Conservation (phyloP, 192 early-diverging fungal species). For the Fimicolochytrium jonesii region DNA sequence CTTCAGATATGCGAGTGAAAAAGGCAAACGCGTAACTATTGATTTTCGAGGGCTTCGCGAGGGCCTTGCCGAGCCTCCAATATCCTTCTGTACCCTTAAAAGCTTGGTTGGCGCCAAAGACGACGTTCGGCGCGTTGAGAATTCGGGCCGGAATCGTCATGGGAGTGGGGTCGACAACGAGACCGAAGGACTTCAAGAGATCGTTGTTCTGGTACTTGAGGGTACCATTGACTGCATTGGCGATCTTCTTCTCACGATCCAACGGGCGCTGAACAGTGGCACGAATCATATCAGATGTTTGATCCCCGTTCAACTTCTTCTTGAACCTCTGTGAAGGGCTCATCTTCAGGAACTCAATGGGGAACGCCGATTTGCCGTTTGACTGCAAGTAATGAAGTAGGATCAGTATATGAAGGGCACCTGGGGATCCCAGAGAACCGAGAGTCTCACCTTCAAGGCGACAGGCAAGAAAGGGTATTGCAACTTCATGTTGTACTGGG, state of each 20-base stretch:
- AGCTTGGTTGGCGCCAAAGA: conserved; percentile 27
- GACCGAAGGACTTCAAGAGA: conserved; percentile 57
- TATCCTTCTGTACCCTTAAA: conserved; percentile 8
- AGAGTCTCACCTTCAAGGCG: conserved; percentile 43
- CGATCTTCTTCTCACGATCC: conserved; percentile 55
- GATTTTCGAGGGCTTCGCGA: conserved; percentile 12
- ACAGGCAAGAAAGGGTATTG: conserved; percentile 69
- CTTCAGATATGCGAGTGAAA: conserved; percentile 7
- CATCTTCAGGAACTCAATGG: conserved; percentile 33
- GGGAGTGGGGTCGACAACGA: conserved; percentile 23
- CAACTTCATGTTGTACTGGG: conserved; percentile 59
- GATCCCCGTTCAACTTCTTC: conserved; percentile 26
- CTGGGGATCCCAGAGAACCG: no score
- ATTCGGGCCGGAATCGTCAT: conserved; percentile 51
- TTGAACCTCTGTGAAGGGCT: conserved; percentile 33
- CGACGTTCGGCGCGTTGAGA: conserved; percentile 63
- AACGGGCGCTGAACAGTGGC: conserved; percentile 31
- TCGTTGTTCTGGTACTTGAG: conserved; percentile 60
- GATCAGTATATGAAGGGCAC: background rate
- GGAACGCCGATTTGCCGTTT: conserved; percentile 36
- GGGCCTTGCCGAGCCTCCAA: conserved; percentile 12
- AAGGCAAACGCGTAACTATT: conserved; percentile 26
- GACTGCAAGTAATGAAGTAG: background rate
- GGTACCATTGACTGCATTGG: conserved; percentile 39
- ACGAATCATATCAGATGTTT: conserved; percentile 41